A percentile compares a stretch with the other conserved stretches of the same genome.
Conservation (phyloP, 805 yeast species). For the Pichia gijzeniarum region DNA sequence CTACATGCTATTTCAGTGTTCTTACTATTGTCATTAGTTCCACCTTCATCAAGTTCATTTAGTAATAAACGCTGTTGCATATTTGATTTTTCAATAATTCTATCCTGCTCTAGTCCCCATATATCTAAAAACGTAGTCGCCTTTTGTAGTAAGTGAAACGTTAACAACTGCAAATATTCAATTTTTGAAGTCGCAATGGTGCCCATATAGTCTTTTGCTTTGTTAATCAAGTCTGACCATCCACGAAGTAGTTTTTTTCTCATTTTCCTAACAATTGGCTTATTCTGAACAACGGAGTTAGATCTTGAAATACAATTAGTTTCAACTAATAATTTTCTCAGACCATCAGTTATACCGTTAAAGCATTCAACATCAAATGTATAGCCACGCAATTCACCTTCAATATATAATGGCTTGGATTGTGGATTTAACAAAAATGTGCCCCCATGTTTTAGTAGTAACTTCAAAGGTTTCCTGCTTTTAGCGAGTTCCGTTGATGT, state of each 20-base stretch:
- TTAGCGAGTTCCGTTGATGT: constrained; percentile 28
- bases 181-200: constrained; percentile 53
- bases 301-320: constrained; percentile 74
- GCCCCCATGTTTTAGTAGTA: constrained; percentile 57
- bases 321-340: constrained; percentile 51
- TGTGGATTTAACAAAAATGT: constrained; percentile 60
- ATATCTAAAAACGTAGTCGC: constrained; percentile 57
- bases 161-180: constrained; percentile 54
- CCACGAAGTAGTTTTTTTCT: constrained; percentile 69
- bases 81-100: constrained; percentile 24
- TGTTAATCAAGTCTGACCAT: constrained; percentile 73
- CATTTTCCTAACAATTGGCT: constrained; percentile 53
- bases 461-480: constrained; percentile 47
- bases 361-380: constrained; percentile 53
- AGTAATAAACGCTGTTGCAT: not conserved
- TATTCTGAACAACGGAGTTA: constrained; percentile 57
- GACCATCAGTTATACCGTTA: constrained; percentile 69
- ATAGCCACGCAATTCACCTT: constrained; percentile 32
- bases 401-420: constrained; percentile 35
- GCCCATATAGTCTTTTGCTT: constrained; percentile 68
- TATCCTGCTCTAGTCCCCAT: constrained; percentile 64
- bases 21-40: not conserved
- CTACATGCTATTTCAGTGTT: constrained; percentile 1
- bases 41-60: not conserved
- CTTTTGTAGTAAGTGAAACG: constrained; percentile 60